Conservation (phyloP, 2,329 filamentous ascomycete species). For the Fusarium irregulare region DNA sequence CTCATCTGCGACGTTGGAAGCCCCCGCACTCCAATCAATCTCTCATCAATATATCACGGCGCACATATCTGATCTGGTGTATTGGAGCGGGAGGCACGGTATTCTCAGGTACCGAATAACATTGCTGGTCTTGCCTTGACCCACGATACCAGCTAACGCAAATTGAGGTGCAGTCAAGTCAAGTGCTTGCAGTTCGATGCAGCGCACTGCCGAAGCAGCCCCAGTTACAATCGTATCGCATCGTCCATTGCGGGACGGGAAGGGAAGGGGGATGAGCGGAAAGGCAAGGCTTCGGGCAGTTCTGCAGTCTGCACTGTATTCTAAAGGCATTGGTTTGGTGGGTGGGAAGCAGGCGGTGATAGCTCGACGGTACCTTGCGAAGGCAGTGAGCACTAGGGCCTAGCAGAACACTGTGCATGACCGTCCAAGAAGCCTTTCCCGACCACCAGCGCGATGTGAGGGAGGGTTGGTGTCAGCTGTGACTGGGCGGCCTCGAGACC, state of each 20-base stretch:
- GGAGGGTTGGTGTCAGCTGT: conserved; percentile 41
- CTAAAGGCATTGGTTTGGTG: conserved; percentile 20
- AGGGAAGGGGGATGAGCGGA: conserved; percentile 18
- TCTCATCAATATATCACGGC: conserved; percentile 31
- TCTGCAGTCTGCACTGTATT: neutral
- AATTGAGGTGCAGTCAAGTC: conserved; percentile 26
- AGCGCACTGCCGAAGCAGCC: conserved; percentile 34
- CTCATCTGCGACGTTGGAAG: conserved; percentile 33
- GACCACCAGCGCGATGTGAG: conserved; percentile 22
- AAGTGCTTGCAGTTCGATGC: conserved; percentile 34
- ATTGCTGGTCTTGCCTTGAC: neutral
- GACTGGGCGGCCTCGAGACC: conserved; percentile 42
- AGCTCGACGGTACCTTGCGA: conserved; percentile 22
- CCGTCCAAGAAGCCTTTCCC: conserved; percentile 34
- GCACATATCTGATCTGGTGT: conserved; percentile 32
- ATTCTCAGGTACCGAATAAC: neutral
- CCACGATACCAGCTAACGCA: conserved; percentile 1
- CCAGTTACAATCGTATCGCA: conserved; percentile 26
- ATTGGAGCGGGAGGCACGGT: neutral
- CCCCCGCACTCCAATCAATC: conserved; percentile 30
- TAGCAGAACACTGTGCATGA: conserved; percentile 34
- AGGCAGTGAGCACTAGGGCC: conserved; percentile 43
- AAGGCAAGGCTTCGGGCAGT: conserved; percentile 26
- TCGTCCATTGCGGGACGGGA: conserved; percentile 29
- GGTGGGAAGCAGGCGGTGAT: conserved; percentile 31